Evolutionary conservation across 805 yeast species (phyloP).

Genomic region (Teunomyces gatunensis): DNA sequence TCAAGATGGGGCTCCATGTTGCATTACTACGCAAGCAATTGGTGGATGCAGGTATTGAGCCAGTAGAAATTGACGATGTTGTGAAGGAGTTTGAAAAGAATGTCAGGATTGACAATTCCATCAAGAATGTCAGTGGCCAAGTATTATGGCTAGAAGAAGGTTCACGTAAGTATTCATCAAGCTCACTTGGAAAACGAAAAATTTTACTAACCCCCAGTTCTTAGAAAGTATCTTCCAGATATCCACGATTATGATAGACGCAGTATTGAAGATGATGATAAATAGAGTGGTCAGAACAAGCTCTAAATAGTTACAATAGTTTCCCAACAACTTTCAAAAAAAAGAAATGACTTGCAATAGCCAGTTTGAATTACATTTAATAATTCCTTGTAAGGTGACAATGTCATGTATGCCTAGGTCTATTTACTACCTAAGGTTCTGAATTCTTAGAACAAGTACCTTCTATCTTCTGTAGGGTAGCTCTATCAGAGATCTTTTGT

Average conservation of each 20-base stretch:
- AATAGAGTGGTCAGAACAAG: neutral
- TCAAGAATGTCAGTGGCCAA: constrained; percentile 54
- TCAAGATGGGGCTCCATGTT: constrained; percentile 64
- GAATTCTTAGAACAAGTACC: no score
- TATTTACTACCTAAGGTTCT: no score
- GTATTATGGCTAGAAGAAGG: constrained; percentile 60
- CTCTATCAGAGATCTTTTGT: neutral
- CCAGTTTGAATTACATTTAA: no score
- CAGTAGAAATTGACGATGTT: constrained; percentile 54
- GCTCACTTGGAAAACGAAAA: neutral
- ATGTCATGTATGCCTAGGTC: no score
- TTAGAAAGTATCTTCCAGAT: constrained; percentile 56
- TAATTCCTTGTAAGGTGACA: no score
- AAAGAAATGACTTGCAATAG: no score
- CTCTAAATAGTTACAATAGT: neutral
- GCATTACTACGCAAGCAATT: constrained; percentile 64
- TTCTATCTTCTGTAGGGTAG: no score
- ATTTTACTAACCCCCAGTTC: constrained; percentile 21
- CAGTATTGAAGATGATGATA: neutral
- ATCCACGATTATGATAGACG: constrained; percentile 57
- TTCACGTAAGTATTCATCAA: constrained; percentile 24
- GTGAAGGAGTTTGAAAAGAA: constrained; percentile 53
- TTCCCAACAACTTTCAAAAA: neutral
- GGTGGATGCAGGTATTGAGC: constrained; percentile 54
- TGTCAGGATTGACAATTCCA: constrained; percentile 56